Evolutionary conservation across 768 basidiomycete species (phyloP).

Genomic region (Termitomyces sp.): DNA sequence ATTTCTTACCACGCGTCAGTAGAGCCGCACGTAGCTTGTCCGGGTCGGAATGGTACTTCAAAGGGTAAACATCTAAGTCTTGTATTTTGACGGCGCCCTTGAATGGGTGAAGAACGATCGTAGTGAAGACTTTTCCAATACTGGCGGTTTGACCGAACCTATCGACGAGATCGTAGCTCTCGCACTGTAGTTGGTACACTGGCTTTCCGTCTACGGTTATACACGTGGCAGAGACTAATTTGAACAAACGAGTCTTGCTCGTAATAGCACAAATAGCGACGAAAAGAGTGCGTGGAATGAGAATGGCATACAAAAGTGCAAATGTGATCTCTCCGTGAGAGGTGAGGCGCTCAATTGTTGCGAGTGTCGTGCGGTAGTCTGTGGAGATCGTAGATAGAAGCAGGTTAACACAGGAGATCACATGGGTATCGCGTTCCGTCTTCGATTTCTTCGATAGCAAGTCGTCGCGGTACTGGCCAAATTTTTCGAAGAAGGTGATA

Average conservation of each 20-base stretch:
- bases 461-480: conserved; percentile 35
- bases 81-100: conserved; percentile 47
- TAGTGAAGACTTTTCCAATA: conserved; percentile 34
- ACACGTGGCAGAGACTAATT: conserved; percentile 34
- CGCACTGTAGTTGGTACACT: conserved; percentile 39
- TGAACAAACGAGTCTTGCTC: conserved; percentile 43
- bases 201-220: conserved; percentile 27
- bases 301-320: conserved; percentile 47
- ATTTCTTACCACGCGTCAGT: conserved; percentile 47
- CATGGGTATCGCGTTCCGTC: conserved; percentile 34
- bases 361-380: conserved; percentile 45
- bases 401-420: conserved; percentile 40
- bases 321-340: conserved; percentile 53
- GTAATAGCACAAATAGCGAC: conserved; percentile 49
- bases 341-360: conserved; percentile 39
- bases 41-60: conserved; percentile 44
- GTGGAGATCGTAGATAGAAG: conserved; percentile 43
- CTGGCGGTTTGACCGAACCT: conserved; percentile 26
- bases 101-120: conserved; percentile 35
- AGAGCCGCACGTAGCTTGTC: conserved; percentile 34
- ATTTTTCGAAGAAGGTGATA: conserved; percentile 44
- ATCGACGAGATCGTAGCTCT: conserved; percentile 49
- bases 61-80: conserved; percentile 44
- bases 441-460: conserved; percentile 30
- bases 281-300: conserved; percentile 47